Conservation (phyloP, 768 basidiomycete species). For the Russula abietina region DNA sequence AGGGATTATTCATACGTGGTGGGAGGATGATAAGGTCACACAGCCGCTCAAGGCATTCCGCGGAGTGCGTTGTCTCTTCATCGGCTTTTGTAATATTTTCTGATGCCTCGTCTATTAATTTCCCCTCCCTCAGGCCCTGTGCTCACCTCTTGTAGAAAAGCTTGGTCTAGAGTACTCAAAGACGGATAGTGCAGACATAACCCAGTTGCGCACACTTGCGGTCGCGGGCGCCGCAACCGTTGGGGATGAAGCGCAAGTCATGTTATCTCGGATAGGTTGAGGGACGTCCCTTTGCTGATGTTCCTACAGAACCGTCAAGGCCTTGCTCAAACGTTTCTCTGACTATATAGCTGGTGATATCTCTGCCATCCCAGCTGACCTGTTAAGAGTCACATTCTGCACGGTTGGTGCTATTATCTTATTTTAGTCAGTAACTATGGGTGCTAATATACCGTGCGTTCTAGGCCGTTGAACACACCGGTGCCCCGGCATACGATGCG, state of each 20-base stretch:
- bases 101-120: neutral
- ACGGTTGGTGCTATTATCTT: slow-evolving; percentile 36
- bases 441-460: slow-evolving; percentile 10
- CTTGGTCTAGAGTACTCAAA: slow-evolving; percentile 72
- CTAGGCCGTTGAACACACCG: slow-evolving; percentile 70
- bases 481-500: slow-evolving; percentile 66
- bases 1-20: slow-evolving; percentile 64
- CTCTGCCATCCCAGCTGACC: slow-evolving; percentile 72
- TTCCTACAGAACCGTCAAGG: slow-evolving; percentile 58
- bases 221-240: slow-evolving; percentile 50
- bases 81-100: neutral
- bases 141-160: slow-evolving; percentile 67
- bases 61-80: slow-evolving; percentile 37
- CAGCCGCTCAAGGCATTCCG: slow-evolving; percentile 55
- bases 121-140: slow-evolving; percentile 43
- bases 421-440: neutral
- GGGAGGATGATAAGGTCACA: slow-evolving; percentile 61
- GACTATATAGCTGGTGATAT: slow-evolving; percentile 67
- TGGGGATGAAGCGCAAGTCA: slow-evolving; percentile 38
- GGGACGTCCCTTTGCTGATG: slow-evolving; percentile 25
- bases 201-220: slow-evolving; percentile 69
- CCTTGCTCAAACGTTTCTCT: slow-evolving; percentile 65
- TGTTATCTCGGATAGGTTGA: neutral
- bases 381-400: slow-evolving; percentile 51
- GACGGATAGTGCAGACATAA: slow-evolving; percentile 59